Evolutionary conservation across 805 yeast genomes (phyloP), one percentile per base, ranked within the genome.

Genomic region (Wickerhamomyces rabaulensis): DNA sequence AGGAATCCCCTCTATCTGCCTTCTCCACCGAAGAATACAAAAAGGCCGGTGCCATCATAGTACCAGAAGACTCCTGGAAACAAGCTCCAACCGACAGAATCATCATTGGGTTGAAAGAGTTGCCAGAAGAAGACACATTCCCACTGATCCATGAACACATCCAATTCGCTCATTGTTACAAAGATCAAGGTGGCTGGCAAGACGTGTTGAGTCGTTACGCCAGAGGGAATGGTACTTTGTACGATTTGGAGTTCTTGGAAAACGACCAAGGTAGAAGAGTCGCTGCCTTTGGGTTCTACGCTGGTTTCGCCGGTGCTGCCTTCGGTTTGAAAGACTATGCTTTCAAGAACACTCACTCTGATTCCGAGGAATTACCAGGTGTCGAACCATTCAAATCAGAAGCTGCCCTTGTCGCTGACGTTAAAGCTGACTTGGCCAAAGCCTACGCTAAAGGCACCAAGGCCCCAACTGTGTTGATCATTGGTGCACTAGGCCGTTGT

Each of bases 251-350:
- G 71, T 94, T 94, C 64, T 74, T 94, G 65, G 95, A 87, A 67
- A 89, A 94, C 65, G 97, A 86, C 58, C 82, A 80, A 62, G 98
- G 98, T 31, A 87, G 99, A 75, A 87, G 99, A 71, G 99, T 94
- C 25, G 99, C 99, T 40, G 99, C 99, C 9, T 94, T 94, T 65
- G 99, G 99, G n/a, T 94, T 80, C 75, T 92, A 92, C 67, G 99
- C 99, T 40, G 99, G 99, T n/a, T 94, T 94, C 66, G 99, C 98
- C 7, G 99, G 99, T 61, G 99, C 99, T 31, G 99, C 99, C 29
- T 70, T 94, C 46, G 99, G 99, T 60, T 75, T 92, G 43, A 80
- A 80, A 66, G 96, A 90, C 68, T 94, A 98, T 97, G 86, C 95
- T 43, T 84, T 86, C 71, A 92, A 92, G 68, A 92, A 87, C 67